phyloP scores from a whole-genome alignment of 2,329 filamentous ascomycete species.

The Metarhizium sp. region DNA sequence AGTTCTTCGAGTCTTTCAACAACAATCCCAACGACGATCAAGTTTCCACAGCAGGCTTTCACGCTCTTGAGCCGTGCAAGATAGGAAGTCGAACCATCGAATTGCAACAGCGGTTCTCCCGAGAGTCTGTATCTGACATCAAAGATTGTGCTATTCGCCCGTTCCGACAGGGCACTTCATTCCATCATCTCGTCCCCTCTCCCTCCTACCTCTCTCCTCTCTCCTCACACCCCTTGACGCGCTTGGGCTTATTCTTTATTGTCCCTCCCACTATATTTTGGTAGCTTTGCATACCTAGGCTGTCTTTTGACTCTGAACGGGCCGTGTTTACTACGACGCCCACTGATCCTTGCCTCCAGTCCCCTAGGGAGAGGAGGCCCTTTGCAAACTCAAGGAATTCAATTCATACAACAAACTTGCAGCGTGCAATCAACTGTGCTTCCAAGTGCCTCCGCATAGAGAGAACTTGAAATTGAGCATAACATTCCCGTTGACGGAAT shows the following conservation, averaged over 20 bases:
- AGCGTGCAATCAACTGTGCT: not conserved
- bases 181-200: not conserved
- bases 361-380: too few relatives aligned
- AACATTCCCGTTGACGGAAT: not conserved
- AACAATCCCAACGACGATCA: slow-evolving; percentile 45
- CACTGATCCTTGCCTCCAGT: not conserved
- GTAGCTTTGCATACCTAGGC: not conserved
- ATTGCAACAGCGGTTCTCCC: slow-evolving; percentile 16
- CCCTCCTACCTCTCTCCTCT: not conserved
- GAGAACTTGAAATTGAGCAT: not conserved
- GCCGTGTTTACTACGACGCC: not conserved
- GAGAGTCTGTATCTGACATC: slow-evolving; percentile 30
- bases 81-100: not conserved
- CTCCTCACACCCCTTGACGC: not conserved
- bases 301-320: not conserved
- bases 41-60: slow-evolving; percentile 49
- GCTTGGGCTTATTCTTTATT: not conserved
- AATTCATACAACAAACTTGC: not conserved
- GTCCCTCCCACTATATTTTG: not conserved
- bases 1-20: slow-evolving; percentile 65
- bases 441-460: not conserved
- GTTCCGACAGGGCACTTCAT: slow-evolving; percentile 17
- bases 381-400: too few relatives aligned
- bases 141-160: slow-evolving; percentile 21
- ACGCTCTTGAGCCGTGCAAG: slow-evolving; percentile 27